A percentile compares a stretch with the other conserved stretches of the same genome.
Conservation (phyloP, 495 filamentous ascomycete genomes). For the Lineolata rhizophorae region DNA sequence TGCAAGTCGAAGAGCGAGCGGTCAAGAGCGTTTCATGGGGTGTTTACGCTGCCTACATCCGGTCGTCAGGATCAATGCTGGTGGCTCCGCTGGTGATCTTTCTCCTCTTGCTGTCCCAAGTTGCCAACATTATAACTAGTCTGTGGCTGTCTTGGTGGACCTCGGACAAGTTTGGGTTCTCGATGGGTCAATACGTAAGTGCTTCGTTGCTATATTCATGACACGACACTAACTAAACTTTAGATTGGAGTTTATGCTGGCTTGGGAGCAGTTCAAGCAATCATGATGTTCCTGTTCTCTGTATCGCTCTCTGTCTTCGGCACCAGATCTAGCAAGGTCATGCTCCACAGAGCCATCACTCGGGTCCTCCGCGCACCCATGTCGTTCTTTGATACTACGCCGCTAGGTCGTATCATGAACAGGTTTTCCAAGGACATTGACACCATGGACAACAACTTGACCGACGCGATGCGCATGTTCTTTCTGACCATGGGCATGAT, state of each 20-base stretch:
- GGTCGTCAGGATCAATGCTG: constrained; percentile 54
- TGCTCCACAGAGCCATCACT: constrained; percentile 62
- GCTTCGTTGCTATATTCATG: neutral
- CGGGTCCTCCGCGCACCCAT: constrained; percentile 76
- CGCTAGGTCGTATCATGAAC: constrained; percentile 88
- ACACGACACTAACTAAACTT: constrained; percentile 3
- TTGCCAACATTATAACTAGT: constrained; percentile 64
- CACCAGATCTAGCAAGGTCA: constrained; percentile 57
- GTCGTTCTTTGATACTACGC: constrained; percentile 95
- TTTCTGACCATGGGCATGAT: constrained; percentile 58
- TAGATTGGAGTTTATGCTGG: constrained; percentile 67
- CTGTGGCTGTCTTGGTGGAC: constrained; percentile 94
- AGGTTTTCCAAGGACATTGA: constrained; percentile 91
- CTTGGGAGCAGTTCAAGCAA: constrained; percentile 46
- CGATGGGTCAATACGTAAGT: constrained; percentile 37
- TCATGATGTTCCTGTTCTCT: constrained; percentile 58
- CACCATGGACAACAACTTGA: constrained; percentile 83
- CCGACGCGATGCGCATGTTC: constrained; percentile 86
- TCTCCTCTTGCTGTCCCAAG: constrained; percentile 49
- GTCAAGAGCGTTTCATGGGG: constrained; percentile 63
- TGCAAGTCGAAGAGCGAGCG: constrained; percentile 80
- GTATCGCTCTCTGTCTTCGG: constrained; percentile 52
- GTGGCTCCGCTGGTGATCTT: constrained; percentile 41
- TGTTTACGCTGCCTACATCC: constrained; percentile 63
- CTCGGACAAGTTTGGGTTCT: constrained; percentile 42